Conservation (phyloP, 2,329 filamentous ascomycete genomes). For the Talaromyces sp. region DNA sequence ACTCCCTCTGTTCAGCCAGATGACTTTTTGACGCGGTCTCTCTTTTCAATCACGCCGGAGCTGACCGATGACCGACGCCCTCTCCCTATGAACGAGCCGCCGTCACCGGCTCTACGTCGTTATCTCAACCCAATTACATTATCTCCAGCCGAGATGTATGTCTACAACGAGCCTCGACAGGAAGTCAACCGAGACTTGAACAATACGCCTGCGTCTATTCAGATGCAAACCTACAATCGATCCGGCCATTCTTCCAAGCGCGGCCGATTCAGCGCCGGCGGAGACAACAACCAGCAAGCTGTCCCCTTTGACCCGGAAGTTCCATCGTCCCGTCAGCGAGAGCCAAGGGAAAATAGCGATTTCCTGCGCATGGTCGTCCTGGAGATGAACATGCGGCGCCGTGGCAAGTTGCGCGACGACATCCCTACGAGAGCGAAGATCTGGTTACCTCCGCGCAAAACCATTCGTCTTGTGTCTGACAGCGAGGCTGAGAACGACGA, state of each 20-base stretch:
- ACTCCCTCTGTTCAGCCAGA: slow-evolving; percentile 50
- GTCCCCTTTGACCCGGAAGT: slow-evolving; percentile 28
- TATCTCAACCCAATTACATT: slow-evolving; percentile 55
- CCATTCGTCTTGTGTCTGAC: slow-evolving; percentile 13
- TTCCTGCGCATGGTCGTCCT: slow-evolving; percentile 61
- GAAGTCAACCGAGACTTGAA: slow-evolving; percentile 22
- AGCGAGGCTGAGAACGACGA: slow-evolving; percentile 16
- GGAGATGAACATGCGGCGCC: slow-evolving; percentile 64
- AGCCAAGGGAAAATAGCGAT: slow-evolving; percentile 59
- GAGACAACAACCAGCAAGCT: slow-evolving; percentile 35
- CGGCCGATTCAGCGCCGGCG: slow-evolving; percentile 32
- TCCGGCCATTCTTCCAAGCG: slow-evolving; percentile 26
- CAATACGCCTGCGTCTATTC: slow-evolving; percentile 51
- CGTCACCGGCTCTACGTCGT: slow-evolving; percentile 53
- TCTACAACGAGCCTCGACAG: slow-evolving; percentile 38
- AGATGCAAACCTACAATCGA: slow-evolving; percentile 56
- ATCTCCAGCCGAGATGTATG: slow-evolving; percentile 42
- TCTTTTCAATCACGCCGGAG: slow-evolving; percentile 51
- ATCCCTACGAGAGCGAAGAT: slow-evolving; percentile 52
- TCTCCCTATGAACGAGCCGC: slow-evolving; percentile 47
- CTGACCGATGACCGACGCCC: slow-evolving; percentile 59
- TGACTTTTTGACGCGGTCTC: slow-evolving; percentile 55
- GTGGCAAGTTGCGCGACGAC: slow-evolving; percentile 56
- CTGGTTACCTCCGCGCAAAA: slow-evolving; percentile 55
- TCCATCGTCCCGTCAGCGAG: slow-evolving; percentile 51